Conservation (phyloP, 1,284 basidiomycete species). For the Cronartium quercuum region DNA sequence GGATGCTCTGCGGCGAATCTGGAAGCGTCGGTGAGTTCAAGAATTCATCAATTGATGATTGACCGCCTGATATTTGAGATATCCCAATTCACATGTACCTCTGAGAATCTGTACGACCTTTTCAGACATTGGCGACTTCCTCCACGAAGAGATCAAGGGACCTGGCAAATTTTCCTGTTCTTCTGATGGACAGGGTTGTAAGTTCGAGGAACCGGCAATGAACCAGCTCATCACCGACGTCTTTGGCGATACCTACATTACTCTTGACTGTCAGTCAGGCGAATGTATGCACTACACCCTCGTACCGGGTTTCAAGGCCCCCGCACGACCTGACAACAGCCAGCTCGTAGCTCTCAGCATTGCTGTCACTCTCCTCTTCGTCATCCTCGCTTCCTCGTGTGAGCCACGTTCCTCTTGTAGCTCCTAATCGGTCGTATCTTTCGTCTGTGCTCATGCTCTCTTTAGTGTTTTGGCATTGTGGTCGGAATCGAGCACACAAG, state of each 20-base stretch:
- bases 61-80: not conserved
- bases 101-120: not conserved
- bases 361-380: conserved; percentile 61
- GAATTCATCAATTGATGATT: not conserved
- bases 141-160: conserved; percentile 80
- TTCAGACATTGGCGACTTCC: conserved; percentile 85
- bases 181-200: conserved; percentile 61
- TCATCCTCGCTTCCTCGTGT: conserved; percentile 54
- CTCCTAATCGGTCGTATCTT: not conserved
- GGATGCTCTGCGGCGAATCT: conserved; percentile 91
- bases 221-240: conserved; percentile 86
- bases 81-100: not conserved
- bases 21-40: conserved; percentile 74
- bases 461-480: conserved; percentile 79
- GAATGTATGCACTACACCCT: conserved; percentile 90
- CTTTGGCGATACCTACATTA: conserved; percentile 86
- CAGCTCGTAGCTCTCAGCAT: conserved; percentile 75
- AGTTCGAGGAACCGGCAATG: conserved; percentile 93
- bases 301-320: conserved; percentile 84
- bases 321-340: conserved; percentile 71
- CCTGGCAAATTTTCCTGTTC: conserved; percentile 82
- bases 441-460: not conserved
- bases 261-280: conserved; percentile 75
- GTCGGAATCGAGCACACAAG: conserved; percentile 59
- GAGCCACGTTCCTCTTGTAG: conserved; percentile 40